Base-by-base conservation (phyloP, 495 filamentous ascomycete species). In the Copromyces sp. region DNA sequence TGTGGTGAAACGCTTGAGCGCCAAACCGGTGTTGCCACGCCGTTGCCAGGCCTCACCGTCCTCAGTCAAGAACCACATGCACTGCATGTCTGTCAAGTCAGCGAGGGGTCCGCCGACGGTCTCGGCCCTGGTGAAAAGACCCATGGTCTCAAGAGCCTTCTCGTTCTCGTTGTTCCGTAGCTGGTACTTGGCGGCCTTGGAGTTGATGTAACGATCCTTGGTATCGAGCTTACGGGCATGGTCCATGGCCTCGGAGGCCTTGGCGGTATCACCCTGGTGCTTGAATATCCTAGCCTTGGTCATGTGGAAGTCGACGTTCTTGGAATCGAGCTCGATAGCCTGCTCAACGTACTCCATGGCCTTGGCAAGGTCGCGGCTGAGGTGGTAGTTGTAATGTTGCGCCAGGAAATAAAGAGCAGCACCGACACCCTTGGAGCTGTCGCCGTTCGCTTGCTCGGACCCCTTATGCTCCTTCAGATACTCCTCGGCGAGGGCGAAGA, bases 41-140 rank as follows among this genome's bases (percentile, higher is more conserved):
- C 95, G 91, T 70, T 92, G 81, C 80, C 95, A 95, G 0, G 95
- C 88, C 82, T 97, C 92, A 38, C 93, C 95, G 80, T 98, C 96
- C 82, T 99, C 95, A 29, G 92, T 95, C 75, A 98, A 81, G 80
- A 90, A 99, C 95, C 95, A 99, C 73, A 97, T 90, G 78, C 96
- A 97, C 81, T 99, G 95, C 96, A 99, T 98, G 74, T 99, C 95
- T 71, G 94, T 89, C 20, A 99, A 88, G 81, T 99, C 95, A 47
- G 91, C 92, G 40, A 98, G 81, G 37, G 95, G 90, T 2, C 95
- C 96, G 16, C 94, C 94, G 14, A 90, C 87, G 6, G 93, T 92
- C 76, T 99, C 95, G 69, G 84, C 85, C 70, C 94, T 87, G 0
- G 95, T 99, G 83, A 99, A 99, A 70, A 97, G 88, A 79, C 94